phyloP scores from a whole-genome alignment of 1,284 basidiomycete genomes.

The Megacollybia platyphylla region DNA sequence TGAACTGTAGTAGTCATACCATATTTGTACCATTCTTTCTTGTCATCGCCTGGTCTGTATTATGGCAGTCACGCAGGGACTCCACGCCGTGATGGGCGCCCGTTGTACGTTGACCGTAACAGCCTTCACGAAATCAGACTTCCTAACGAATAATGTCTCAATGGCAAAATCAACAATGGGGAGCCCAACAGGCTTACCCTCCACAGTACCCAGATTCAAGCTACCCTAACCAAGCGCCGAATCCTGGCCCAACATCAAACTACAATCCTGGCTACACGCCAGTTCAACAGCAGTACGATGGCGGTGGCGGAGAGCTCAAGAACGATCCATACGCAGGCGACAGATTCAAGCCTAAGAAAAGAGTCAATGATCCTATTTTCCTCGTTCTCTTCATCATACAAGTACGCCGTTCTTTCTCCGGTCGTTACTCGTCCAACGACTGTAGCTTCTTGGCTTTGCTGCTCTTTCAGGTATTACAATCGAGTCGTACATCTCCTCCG shows the following conservation, averaged over 20 bases:
- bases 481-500: slow-evolving; percentile 45
- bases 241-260: slow-evolving; percentile 10
- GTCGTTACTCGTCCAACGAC: not conserved
- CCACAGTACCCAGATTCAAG: not conserved
- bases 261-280: not conserved
- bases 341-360: slow-evolving; percentile 59
- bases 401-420: slow-evolving; percentile 19
- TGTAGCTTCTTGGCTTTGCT: slow-evolving; percentile 53
- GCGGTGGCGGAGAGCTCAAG: slow-evolving; percentile 16
- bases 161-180: slow-evolving; percentile 6
- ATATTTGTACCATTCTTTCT: not conserved
- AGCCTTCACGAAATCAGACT: not conserved
- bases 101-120: not conserved
- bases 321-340: slow-evolving; percentile 52
- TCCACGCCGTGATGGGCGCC: too few relatives aligned
- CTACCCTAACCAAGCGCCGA: slow-evolving; percentile 3
- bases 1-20: too few relatives aligned
- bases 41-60: not conserved
- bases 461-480: slow-evolving; percentile 57
- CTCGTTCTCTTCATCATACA: slow-evolving; percentile 60
- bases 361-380: slow-evolving; percentile 62
- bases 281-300: slow-evolving; percentile 1
- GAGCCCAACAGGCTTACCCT: not conserved
- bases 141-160: not conserved
- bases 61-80: not conserved